These are phyloP conservation scores for Stropharia rugosoannulata DNA, from an alignment of 768 basidiomycete species.

Conservation along the genomic window DNA sequence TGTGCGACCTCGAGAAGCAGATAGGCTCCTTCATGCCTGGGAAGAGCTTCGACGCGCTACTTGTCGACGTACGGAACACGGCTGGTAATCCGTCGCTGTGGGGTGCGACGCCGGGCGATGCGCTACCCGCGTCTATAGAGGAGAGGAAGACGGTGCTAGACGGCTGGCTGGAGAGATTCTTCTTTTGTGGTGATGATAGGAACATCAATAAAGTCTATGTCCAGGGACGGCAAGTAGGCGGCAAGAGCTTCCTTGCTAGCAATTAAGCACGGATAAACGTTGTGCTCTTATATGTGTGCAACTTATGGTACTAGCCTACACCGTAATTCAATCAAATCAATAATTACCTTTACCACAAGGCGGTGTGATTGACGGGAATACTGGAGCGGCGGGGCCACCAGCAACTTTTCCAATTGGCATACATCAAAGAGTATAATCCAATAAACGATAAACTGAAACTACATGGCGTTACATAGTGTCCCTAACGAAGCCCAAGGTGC, in stretches of 20 bases:
- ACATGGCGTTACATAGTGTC: constrained; percentile 47
- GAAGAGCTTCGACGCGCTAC: constrained; percentile 88
- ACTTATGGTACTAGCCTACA: too few relatives aligned
- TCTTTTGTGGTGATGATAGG: constrained; percentile 85
- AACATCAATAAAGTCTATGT: constrained; percentile 85
- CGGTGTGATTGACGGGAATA: not conserved
- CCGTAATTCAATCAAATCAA: too few relatives aligned
- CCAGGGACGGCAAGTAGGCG: constrained; percentile 77
- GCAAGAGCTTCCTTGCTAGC: constrained; percentile 33
- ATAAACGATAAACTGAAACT: not conserved
- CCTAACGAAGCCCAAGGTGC: constrained; percentile 74
- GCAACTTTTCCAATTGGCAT: not conserved
- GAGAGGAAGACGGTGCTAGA: constrained; percentile 41
- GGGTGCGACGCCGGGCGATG: constrained; percentile 16
- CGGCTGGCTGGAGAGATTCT: constrained; percentile 74
- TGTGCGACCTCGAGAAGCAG: constrained; percentile 66
- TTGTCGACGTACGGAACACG: constrained; percentile 58
- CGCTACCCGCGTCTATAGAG: not conserved
- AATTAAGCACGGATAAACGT: too few relatives aligned
- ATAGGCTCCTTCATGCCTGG: constrained; percentile 79
- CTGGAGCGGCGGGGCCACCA: not conserved
- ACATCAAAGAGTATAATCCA: not conserved
- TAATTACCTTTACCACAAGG: too few relatives aligned
- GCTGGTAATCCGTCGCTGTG: constrained; percentile 54
- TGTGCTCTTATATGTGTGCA: too few relatives aligned